Evolutionary conservation across 805 yeast species (phyloP).

Genomic region (Hanseniaspora mollemarum): DNA sequence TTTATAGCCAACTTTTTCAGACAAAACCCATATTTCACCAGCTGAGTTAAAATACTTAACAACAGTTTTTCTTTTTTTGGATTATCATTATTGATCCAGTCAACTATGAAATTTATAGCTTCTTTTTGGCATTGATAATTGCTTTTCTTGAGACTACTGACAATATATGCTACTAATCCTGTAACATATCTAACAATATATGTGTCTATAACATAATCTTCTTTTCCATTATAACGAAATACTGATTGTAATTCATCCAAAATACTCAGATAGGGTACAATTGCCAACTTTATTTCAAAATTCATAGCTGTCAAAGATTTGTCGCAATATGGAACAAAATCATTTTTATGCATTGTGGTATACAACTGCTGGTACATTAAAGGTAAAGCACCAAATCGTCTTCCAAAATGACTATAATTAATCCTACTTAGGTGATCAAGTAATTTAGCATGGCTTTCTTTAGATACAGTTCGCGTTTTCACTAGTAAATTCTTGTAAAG

Average conservation of each 20-base stretch:
- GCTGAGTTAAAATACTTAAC: conserved; percentile 1
- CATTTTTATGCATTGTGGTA: neutral
- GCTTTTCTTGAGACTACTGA: neutral
- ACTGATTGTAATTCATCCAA: neutral
- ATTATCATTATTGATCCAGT: neutral
- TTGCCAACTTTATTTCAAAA: conserved; percentile 13
- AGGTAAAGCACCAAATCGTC: conserved; percentile 14
- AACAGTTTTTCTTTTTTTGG: conserved; percentile 6
- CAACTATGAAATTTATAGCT: neutral
- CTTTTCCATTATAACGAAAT: neutral
- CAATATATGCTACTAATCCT: conserved; percentile 4
- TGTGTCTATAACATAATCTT: conserved; percentile 10
- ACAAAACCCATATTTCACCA: conserved; percentile 4
- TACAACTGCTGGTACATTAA: conserved; percentile 12
- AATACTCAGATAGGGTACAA: conserved; percentile 4
- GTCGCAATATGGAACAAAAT: neutral
- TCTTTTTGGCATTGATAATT: neutral
- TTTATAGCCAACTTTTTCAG: neutral
- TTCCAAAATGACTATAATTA: conserved; percentile 12
- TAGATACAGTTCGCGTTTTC: neutral
- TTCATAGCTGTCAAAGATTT: neutral
- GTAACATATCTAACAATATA: conserved; percentile 14
- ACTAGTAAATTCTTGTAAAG: neutral
- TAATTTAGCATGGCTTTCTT: neutral
- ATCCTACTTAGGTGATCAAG: neutral